phyloP scores from a whole-genome alignment of 202 grass and related monocot genomes.

The Setaria italica region DNA sequence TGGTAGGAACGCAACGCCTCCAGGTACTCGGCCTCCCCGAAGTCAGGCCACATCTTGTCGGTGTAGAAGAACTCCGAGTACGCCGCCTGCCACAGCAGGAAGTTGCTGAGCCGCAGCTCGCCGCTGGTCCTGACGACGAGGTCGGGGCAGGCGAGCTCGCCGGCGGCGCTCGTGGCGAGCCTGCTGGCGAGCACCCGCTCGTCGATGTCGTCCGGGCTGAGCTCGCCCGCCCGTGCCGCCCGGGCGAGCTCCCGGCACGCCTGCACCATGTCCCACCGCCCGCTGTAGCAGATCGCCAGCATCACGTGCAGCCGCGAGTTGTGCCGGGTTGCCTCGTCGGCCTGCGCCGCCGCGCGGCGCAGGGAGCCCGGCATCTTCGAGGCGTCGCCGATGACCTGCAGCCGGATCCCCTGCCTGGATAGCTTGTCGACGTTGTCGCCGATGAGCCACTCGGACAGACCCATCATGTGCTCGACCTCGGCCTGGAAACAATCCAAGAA shows the following conservation, averaged over 20 bases:
- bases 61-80: not conserved
- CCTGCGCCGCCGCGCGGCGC: constrained; percentile 28
- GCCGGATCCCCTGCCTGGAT: not conserved
- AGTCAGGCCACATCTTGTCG: not conserved
- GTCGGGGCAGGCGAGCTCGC: constrained; percentile 46
- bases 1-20: too few relatives aligned
- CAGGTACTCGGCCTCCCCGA: constrained; percentile 46
- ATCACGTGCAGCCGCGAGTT: constrained; percentile 53
- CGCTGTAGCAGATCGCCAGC: constrained; percentile 60
- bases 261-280: constrained; percentile 53
- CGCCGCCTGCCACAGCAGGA: not conserved
- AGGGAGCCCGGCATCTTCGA: constrained; percentile 49
- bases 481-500: too few relatives aligned
- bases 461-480: not conserved
- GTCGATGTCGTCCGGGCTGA: constrained; percentile 58
- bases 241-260: constrained; percentile 51
- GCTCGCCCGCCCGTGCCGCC: constrained; percentile 32
- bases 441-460: not conserved
- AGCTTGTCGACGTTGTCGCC: not conserved
- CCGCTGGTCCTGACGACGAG: constrained; percentile 64
- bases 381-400: constrained; percentile 45
- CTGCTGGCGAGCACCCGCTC: constrained; percentile 43
- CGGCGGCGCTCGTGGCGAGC: constrained; percentile 50
- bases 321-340: constrained; percentile 37
- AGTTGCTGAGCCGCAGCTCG: not conserved